Conservation (phyloP, 2,329 filamentous ascomycete genomes). For the Microdochium trichocladiopsis region DNA sequence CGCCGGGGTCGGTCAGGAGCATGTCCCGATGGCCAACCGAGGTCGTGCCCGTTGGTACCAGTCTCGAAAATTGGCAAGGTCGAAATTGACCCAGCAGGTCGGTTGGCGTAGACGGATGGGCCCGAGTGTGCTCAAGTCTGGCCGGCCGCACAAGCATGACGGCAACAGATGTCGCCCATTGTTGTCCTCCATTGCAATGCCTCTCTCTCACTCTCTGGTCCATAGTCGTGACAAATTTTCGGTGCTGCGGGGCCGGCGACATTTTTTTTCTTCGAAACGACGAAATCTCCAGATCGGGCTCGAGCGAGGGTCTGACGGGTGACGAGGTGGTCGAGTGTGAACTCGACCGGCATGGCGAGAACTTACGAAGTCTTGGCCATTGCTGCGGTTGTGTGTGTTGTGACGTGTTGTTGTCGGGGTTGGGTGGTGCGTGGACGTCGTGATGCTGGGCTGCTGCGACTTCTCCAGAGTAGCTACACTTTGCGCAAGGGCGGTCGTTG, state of each 20-base stretch:
- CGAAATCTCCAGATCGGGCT: not conserved
- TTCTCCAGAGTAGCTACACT: not conserved
- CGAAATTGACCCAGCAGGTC: no score
- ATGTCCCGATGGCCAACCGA: not conserved
- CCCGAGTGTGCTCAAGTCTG: no score
- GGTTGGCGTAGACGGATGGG: no score
- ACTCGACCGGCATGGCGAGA: not conserved
- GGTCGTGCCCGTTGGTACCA: not conserved
- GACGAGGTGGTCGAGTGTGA: not conserved
- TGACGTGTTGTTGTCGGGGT: not conserved
- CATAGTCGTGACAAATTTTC: not conserved
- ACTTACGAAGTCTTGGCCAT: constrained; percentile 23
- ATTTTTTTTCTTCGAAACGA: not conserved
- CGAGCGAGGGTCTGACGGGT: not conserved
- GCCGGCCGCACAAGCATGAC: no score
- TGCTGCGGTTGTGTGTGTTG: constrained; percentile 11
- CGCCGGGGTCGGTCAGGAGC: not conserved
- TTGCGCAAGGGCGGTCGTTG: not conserved
- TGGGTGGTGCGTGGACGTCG: constrained; percentile 6
- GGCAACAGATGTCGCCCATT: not conserved
- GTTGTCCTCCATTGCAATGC: not conserved
- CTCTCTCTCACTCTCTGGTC: not conserved
- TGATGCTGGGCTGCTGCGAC: constrained; percentile 5
- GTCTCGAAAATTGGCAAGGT: not conserved
- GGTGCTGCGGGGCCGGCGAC: not conserved